Evolutionary conservation across 2,329 filamentous ascomycete genomes (phyloP).

Genomic region (Fusarium graminum): DNA sequence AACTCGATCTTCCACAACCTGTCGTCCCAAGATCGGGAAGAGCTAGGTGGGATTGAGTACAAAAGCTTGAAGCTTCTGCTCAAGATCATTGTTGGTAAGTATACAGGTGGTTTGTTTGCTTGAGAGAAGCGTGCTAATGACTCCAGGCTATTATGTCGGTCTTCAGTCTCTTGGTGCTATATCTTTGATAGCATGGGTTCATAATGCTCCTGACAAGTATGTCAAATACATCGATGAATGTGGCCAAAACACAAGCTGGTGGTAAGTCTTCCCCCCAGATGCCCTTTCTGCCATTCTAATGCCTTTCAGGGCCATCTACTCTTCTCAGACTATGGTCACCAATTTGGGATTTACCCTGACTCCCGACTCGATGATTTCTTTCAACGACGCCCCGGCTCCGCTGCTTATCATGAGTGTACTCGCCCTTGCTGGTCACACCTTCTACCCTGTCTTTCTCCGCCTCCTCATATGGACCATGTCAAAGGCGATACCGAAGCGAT

Average conservation of each 20-base stretch:
- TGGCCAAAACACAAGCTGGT: constrained; percentile 61
- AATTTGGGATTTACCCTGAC: constrained; percentile 69
- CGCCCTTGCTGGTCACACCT: constrained; percentile 66
- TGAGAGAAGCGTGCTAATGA: not conserved
- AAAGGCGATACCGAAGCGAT: constrained; percentile 58
- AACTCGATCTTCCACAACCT: constrained; percentile 63
- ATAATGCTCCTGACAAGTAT: constrained; percentile 57
- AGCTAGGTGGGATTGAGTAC: constrained; percentile 66
- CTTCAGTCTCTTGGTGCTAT: constrained; percentile 62
- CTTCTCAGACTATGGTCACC: constrained; percentile 63
- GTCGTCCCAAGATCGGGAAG: constrained; percentile 56
- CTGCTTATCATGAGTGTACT: constrained; percentile 63
- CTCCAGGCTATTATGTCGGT: constrained; percentile 59
- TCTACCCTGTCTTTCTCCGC: constrained; percentile 70
- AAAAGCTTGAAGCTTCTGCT: constrained; percentile 62
- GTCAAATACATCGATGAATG: constrained; percentile 55
- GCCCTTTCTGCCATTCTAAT: constrained; percentile 13
- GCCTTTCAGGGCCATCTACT: constrained; percentile 60
- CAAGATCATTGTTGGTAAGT: constrained; percentile 59
- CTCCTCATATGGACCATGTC: constrained; percentile 69
- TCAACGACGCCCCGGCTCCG: constrained; percentile 58
- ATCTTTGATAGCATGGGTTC: constrained; percentile 63
- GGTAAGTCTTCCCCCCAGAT: constrained; percentile 53
- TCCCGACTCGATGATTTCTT: constrained; percentile 66
- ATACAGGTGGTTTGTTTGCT: accelerated